Evolutionary conservation across 345 rosid genomes (phyloP).

Genomic region (Nasturtium officinale): DNA sequence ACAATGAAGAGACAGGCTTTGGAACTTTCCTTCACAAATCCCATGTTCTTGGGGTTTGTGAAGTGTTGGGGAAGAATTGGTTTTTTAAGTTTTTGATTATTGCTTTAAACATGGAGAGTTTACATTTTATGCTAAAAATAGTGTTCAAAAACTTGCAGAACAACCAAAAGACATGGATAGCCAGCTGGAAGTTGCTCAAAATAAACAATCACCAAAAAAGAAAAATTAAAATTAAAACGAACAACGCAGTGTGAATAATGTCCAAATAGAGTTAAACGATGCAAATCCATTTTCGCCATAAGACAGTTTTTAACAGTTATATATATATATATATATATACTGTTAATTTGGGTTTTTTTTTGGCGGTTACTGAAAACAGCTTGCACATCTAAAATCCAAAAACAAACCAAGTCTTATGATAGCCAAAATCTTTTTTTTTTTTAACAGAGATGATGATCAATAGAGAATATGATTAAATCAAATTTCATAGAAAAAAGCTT

Average conservation of each 20-base stretch:
- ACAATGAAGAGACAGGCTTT: constrained; percentile 11
- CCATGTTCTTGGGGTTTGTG: constrained; percentile 24
- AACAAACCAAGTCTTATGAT: background rate
- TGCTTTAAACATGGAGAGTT: background rate
- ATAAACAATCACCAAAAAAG: too few species aligned
- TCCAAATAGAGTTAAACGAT: constrained; percentile 13
- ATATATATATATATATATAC: background rate
- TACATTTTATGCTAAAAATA: constrained; percentile 3
- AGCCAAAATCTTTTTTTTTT: too few species aligned
- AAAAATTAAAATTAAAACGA: background rate
- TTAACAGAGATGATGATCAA: too few species aligned
- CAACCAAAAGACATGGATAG: too few species aligned
- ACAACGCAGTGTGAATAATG: constrained; percentile 6
- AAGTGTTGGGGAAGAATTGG: background rate
- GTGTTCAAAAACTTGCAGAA: constrained; percentile 10
- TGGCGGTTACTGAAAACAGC: background rate
- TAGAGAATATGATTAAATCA: too few species aligned
- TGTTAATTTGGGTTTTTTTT: background rate
- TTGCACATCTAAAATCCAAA: background rate
- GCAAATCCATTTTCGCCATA: constrained; percentile 10
- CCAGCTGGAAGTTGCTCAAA: too few species aligned
- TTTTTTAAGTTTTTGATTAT: background rate
- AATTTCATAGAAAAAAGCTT: too few species aligned
- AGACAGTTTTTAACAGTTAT: constrained; percentile 7
- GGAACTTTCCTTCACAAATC: constrained; percentile 14